phyloP scores from a whole-genome alignment of 768 basidiomycete species.

The Mycena indigotica region DNA sequence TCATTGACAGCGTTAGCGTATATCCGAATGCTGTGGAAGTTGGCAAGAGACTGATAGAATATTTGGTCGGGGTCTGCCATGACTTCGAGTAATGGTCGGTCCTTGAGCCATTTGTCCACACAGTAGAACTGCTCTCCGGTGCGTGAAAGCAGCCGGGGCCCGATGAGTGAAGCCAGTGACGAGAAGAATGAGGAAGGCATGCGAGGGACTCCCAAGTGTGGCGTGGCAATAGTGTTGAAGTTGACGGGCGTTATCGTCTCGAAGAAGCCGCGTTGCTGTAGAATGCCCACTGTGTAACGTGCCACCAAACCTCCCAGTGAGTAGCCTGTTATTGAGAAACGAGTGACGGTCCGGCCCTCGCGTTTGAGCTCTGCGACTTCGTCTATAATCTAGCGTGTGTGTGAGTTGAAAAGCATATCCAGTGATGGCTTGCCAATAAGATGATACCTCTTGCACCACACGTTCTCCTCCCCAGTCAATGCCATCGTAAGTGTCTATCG shows the following conservation, averaged over 20 bases:
- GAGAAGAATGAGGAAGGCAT: slow-evolving; percentile 66
- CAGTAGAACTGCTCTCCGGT: slow-evolving; percentile 82
- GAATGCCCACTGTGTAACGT: slow-evolving; percentile 74
- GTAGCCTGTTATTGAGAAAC: slow-evolving; percentile 79
- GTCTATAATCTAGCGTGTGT: slow-evolving; percentile 55
- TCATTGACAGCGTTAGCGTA: slow-evolving; percentile 87
- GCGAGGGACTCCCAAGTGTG: slow-evolving; percentile 74
- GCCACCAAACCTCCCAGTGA: slow-evolving; percentile 80
- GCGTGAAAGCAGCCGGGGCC: slow-evolving; percentile 69
- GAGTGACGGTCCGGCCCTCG: slow-evolving; percentile 59
- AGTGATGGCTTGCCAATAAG: no score
- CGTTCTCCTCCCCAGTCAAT: slow-evolving; percentile 74
- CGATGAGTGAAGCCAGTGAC: slow-evolving; percentile 53
- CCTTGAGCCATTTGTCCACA: slow-evolving; percentile 71
- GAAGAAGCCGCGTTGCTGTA: slow-evolving; percentile 73
- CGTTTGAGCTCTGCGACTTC: slow-evolving; percentile 55
- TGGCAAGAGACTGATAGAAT: slow-evolving; percentile 71
- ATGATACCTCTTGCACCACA: slow-evolving; percentile 79
- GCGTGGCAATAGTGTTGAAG: slow-evolving; percentile 83
- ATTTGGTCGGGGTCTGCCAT: slow-evolving; percentile 82
- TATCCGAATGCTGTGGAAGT: slow-evolving; percentile 70
- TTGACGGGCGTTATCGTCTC: slow-evolving; percentile 69
- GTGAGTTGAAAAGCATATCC: no score
- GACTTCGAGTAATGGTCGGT: slow-evolving; percentile 69
- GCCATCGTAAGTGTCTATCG: slow-evolving; percentile 60